phyloP scores from a whole-genome alignment of 148 eudicot genomes.

The Chenopodium berlandieri region DNA sequence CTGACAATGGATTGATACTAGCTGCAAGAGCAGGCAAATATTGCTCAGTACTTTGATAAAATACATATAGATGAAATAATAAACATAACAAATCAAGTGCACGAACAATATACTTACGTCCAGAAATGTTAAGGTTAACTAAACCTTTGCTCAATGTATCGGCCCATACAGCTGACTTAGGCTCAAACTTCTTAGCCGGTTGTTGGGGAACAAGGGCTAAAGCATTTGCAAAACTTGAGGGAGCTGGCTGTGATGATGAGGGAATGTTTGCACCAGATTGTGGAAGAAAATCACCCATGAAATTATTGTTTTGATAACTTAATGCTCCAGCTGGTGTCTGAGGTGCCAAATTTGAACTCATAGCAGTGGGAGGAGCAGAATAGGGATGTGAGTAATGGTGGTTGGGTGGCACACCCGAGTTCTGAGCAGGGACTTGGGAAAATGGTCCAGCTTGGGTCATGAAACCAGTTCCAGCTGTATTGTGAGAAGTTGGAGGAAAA shows the following conservation, averaged over 20 bases:
- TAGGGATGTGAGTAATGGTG: conserved; percentile 39
- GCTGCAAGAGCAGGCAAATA: conserved; percentile 50
- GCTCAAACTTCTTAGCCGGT: conserved; percentile 68
- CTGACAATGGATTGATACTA: conserved; percentile 76
- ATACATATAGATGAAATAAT: background rate
- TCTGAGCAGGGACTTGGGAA: conserved; percentile 41
- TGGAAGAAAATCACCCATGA: conserved; percentile 33
- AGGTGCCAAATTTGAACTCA: conserved; percentile 32
- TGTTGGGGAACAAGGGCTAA: conserved; percentile 59
- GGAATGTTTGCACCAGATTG: conserved; percentile 34
- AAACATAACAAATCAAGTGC: background rate
- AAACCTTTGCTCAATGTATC: conserved; percentile 92
- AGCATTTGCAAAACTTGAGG: conserved; percentile 42
- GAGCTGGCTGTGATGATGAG: conserved; percentile 35
- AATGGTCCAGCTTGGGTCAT: conserved; percentile 39
- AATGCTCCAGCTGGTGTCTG: conserved; percentile 30
- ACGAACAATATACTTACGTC: conserved; percentile 53
- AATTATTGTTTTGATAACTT: conserved; percentile 30
- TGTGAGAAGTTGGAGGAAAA: conserved; percentile 25
- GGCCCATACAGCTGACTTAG: conserved; percentile 92
- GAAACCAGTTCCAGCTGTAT: conserved; percentile 20
- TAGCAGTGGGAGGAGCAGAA: conserved; percentile 25
- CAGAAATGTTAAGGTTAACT: conserved; percentile 88
- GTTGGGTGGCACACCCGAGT: conserved; percentile 30
- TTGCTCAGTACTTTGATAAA: background rate